Base-by-base conservation (phyloP, 2,329 filamentous ascomycete genomes). In the Cyphellophora attinorum region DNA sequence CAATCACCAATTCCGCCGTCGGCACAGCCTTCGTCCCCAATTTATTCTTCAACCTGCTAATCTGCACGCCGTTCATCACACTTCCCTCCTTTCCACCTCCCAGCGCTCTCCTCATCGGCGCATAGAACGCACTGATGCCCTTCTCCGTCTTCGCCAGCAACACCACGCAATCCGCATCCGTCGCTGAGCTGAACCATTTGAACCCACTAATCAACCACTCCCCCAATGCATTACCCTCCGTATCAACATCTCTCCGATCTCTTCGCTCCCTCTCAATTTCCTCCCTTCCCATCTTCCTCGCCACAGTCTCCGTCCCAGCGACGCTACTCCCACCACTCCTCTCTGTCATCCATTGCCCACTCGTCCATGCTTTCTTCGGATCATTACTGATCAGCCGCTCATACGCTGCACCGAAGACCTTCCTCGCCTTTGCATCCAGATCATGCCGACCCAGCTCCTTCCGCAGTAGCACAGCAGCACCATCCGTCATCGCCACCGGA, bases 121-220 rank as follows among this genome's bases (percentile, higher is more conserved):
- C 76, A 25, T 74, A 68, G 54, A 85, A 85, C 2, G 72, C 67
- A 29, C 68, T 75, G 1, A 83, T 58, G 2, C 65, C 65, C 2
- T 62, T 61, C 0, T 56, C 52, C 0, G 74, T 80, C 35, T 68
- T 68, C 1, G 80, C 79, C 2, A 84, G 70, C 2, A 82, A 56
- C 4, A 85, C 60, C 0, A 73, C 63, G 67, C 81, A 75, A 31
- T 76, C 63, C 0, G 71, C 69, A 51, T 81, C 78, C 0, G 76
- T 81, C 0, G 77, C 78, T 3, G 68, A 75, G 25, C 72, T 77
- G 57, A 82, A 81, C 69, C 78, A 84, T 49, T 84, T 83, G 64
- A 82, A 82, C 0, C 80, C 80, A 19, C 64, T 66, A 39, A 84
- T 67, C 5, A 54, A 34, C 33, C 57, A 60, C 0, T 72, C 71